Conservation (phyloP, 371 early-diverging fungal genomes). For the Chytridium lagenaria region DNA sequence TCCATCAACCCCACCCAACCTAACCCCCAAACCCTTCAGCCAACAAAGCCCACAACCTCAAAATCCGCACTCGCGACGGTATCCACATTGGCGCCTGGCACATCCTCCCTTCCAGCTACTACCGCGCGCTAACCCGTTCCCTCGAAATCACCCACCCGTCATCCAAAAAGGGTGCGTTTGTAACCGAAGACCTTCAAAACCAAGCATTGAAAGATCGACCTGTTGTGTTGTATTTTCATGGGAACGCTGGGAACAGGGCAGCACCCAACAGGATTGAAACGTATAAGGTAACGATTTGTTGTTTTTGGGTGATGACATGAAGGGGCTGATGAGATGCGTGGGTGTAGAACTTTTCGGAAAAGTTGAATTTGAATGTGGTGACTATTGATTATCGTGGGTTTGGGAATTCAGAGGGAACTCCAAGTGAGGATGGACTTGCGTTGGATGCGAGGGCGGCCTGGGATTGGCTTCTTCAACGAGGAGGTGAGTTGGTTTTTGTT, state of each 20-base stretch:
- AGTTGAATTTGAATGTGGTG: constrained; percentile 25
- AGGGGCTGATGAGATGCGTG: too few relatives aligned
- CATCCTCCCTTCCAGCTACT: constrained; percentile 32
- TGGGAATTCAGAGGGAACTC: constrained; percentile 35
- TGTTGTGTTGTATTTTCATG: constrained; percentile 59
- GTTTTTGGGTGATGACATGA: too few relatives aligned
- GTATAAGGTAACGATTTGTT: not conserved
- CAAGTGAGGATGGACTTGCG: constrained; percentile 44
- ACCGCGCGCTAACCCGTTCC: constrained; percentile 22
- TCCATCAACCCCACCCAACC: constrained; percentile 4
- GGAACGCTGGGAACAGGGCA: constrained; percentile 58
- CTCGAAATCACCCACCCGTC: not conserved
- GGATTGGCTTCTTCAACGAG: constrained; percentile 44
- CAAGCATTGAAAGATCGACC: constrained; percentile 36
- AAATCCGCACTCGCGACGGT: constrained; percentile 27
- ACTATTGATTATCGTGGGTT: constrained; percentile 46
- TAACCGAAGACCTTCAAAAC: constrained; percentile 15
- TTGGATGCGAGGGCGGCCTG: constrained; percentile 51
- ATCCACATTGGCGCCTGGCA: constrained; percentile 36
- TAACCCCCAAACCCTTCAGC: constrained; percentile 12
- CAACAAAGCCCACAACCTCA: constrained; percentile 32
- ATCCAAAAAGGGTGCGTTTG: not conserved
- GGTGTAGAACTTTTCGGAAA: constrained; percentile 25
- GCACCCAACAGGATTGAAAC: not conserved
- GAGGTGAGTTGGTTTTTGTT: constrained; percentile 20